Base-by-base conservation (phyloP, 441 rosid genomes). In the Sinapis alba region DNA sequence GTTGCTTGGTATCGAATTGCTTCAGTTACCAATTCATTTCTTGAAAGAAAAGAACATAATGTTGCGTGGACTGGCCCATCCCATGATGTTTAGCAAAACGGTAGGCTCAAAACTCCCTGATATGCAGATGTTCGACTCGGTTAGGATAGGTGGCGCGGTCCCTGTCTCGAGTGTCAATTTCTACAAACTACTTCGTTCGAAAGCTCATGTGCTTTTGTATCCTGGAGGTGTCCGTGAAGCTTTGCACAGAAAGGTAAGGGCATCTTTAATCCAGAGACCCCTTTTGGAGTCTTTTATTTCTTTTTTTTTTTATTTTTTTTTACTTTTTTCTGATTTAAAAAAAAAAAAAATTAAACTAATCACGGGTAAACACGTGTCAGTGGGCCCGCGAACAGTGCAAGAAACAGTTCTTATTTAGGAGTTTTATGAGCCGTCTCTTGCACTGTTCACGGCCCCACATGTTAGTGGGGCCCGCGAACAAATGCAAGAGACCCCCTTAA, bases 201-300 rank as follows among this genome's bases (percentile, higher is more conserved):
- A 88, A 61, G 77, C 92, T 78, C 94, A 91, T 72, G 83, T 81
- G 68, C 80, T 84, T 19, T 71, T 89, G 62, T 91, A 89, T 79
- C 94, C 97, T 6, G 91, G 92, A 73, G 97, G 91, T 56, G 78
- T 75, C 68, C 92, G 94, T n/a, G 97, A 89, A 78, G 94, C 88
- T 51, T 81, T 88, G 57, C 97, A 91, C 47, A 78, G 88, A 16
- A 91, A 91, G 94, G 94, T 89, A n/a, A n/a, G n/a, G n/a, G n/a
- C n/a, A n/a, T n/a, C n/a, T n/a, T n/a, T n/a, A n/a, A n/a, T n/a
- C n/a, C n/a, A n/a, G n/a, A n/a, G n/a, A n/a, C n/a, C n/a, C n/a
- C n/a, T n/a, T n/a, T n/a, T n/a, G n/a, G n/a, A n/a, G n/a, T n/a
- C n/a, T n/a, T n/a, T n/a, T n/a, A n/a, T n/a, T n/a, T n/a, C n/a